Percentiles rank a stretch among this genome's conserved stretches.
These are phyloP conservation scores for Chimonanthus salicifolius DNA, from an alignment of 164 flowering plant species.

Conservation along the genomic window DNA sequence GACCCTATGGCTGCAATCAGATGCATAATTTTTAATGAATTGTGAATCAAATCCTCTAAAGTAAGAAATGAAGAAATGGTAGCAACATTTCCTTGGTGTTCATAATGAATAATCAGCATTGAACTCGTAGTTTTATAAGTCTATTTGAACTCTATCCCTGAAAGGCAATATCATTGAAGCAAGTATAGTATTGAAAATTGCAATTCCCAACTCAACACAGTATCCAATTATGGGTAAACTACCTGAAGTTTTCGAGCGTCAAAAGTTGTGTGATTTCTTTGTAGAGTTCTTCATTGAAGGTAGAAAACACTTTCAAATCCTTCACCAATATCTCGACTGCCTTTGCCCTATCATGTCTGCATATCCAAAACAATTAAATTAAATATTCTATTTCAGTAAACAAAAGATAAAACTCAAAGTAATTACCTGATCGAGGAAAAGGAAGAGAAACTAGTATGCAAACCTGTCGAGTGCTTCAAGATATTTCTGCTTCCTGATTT, in stretches of 20 bases:
- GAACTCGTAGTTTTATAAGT: no score
- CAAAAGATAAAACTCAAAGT: not conserved
- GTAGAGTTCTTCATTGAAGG: constrained; percentile 73
- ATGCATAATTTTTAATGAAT: no score
- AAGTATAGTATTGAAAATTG: not conserved
- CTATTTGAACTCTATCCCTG: no score
- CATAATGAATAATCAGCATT: no score
- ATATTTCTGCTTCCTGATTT: constrained; percentile 86
- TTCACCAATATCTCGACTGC: constrained; percentile 80
- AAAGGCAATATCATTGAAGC: no score
- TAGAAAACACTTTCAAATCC: constrained; percentile 81
- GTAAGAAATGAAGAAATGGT: no score
- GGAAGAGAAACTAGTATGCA: not conserved
- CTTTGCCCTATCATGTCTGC: constrained; percentile 70
- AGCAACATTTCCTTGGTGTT: no score
- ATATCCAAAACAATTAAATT: constrained; percentile 10
- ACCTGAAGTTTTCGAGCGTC: constrained; percentile 79
- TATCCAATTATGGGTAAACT: not conserved
- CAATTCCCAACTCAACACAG: no score
- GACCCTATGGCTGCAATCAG: no score
- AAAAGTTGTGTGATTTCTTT: constrained; percentile 82
- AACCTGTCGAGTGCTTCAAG: constrained; percentile 79
- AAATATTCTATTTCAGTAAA: not conserved
- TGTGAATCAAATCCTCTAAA: no score
- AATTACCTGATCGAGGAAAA: not conserved